Conservation (phyloP, 352 stramenopile species). For the Phytopythium aichiense region DNA sequence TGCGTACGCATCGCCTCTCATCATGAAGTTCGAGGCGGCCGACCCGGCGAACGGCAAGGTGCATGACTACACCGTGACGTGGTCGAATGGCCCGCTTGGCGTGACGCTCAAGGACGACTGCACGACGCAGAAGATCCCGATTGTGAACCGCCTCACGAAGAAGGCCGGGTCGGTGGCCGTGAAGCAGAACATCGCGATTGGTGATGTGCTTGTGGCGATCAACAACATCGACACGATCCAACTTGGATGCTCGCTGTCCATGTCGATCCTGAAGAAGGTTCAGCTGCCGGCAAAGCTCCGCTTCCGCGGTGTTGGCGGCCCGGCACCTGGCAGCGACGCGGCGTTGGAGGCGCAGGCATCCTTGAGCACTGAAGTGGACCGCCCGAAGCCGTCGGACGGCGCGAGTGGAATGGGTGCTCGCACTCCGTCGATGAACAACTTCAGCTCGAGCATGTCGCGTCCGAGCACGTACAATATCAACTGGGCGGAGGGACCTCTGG, state of each 20-base stretch:
- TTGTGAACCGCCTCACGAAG: constrained; percentile 85
- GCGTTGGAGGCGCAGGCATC: constrained; percentile 6
- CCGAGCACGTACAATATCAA: constrained; percentile 70
- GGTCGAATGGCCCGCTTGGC: constrained; percentile 81
- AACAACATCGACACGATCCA: constrained; percentile 90
- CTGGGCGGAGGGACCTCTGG: constrained; percentile 76
- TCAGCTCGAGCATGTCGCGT: constrained; percentile 51
- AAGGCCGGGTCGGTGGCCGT: constrained; percentile 82
- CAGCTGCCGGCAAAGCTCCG: constrained; percentile 78
- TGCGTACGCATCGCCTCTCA: constrained; percentile 66
- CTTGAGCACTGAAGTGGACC: constrained; percentile 3
- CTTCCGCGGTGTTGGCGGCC: constrained; percentile 78
- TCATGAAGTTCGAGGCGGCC: constrained; percentile 77
- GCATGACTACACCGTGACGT: constrained; percentile 84
- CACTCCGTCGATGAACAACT: constrained; percentile 30
- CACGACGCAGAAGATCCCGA: constrained; percentile 79
- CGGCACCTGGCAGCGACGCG: constrained; percentile 18
- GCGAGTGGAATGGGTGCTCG: constrained; percentile 7
- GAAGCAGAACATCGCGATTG: constrained; percentile 87
- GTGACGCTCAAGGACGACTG: constrained; percentile 86
- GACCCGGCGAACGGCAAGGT: constrained; percentile 54
- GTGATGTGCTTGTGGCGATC: constrained; percentile 81
- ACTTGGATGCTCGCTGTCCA: constrained; percentile 80
- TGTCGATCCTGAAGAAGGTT: constrained; percentile 89
- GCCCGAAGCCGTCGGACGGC: neutral